Evolutionary conservation across 2,329 filamentous ascomycete genomes (phyloP), one percentile per base, ranked within the genome.

Genomic region (Ceratocystis lukuohia): DNA sequence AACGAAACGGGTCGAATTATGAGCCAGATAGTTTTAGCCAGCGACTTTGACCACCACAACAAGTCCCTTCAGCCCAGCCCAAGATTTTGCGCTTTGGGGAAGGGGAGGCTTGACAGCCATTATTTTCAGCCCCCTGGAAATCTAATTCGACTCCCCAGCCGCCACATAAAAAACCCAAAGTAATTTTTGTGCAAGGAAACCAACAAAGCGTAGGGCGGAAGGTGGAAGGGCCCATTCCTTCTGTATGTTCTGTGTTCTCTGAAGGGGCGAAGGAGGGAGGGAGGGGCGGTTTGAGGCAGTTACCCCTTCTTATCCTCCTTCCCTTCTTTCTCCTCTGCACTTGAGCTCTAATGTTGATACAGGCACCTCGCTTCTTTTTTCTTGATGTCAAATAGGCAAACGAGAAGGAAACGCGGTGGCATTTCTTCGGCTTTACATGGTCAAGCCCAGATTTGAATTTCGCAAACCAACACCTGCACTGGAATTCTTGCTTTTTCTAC

Each of bases 101-200:
- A 22, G 46, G 46, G 46, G 61, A 25, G 61, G 6, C 44, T 45
- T 63, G 61, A 41, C 46, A 46, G 61, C 44, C 44, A 33, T 44
- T 37, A 22, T 53, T 63, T 30, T 48, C 45, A 48, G 53, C 63
- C 63, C 33, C 63, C 63, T 65, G 63, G 53, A 65, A 65, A 65
- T 65, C 63, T 50, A 59, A 44, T 45, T 65, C 50, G 41, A 65
- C 20, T 59, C 37, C 63, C 63, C 53, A 65, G 63, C 63, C 63
- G 63, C 63, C 63, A 65, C 37, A 59, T 48, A 65, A 59, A 65
- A 45, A 63, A 33, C 7, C 17, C 17, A 59, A 15, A 20, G 17
- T n/a, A 15, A 41, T 15, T 41, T 41, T 41, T n/a, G 56, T 59
- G 56, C 28, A 59, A 59, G 33, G 28, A 22, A 50, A 61, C 30